Evolutionary conservation across 176 grass and related monocot genomes (phyloP), one percentile per base, ranked within the genome.

Genomic region (Areca catechu): DNA sequence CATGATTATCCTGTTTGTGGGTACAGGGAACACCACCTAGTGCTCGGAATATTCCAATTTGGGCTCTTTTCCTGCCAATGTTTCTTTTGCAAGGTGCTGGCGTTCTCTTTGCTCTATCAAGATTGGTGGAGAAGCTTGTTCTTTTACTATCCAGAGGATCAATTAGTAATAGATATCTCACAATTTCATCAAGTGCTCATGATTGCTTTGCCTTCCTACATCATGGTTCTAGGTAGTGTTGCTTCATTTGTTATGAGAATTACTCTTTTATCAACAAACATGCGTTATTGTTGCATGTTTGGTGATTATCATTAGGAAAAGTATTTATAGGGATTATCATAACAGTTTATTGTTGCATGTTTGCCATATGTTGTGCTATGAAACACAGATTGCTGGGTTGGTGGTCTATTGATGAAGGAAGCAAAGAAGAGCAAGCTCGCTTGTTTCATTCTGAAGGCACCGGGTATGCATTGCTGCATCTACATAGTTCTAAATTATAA

Each of bases 171-270:
- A 24, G 74, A 79, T 75, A 82, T 76, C 61, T 79, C 30, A 72
- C 48, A 61, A 22, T 90, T 48, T 82, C 82, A n/a, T 82, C 71
- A 61, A 79, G 63, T 54, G 67, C 76, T 17, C 55, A 70, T 50
- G 75, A 85, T 54, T 66, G 71, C 16, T 90, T 79, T 76, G 65
- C 71, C 57, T 72, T 82, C 61, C 49, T 85, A 50, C 71, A 82
- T 66, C 79, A 82, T 82, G 86, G 86, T 79, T 90, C 82, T 76
- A 90, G 82, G 86, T 90, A 77, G 27, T 70, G 20, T 57, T 43
- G 34, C 34, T 49, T 72, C 18, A 37, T 54, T n/a, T 67, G 17
- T 43, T 43, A 43, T 12, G 10, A 43, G 7, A 43, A 14, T 43
- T 43, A 43, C 9, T 43, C 34, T 12, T 0, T 14, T 43, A 43